Percentiles rank a stretch among this genome's conserved stretches.
These are phyloP conservation scores for Hymenoscyphus linearis DNA, from an alignment of 2,329 filamentous ascomycete genomes.

Conservation along the genomic window DNA sequence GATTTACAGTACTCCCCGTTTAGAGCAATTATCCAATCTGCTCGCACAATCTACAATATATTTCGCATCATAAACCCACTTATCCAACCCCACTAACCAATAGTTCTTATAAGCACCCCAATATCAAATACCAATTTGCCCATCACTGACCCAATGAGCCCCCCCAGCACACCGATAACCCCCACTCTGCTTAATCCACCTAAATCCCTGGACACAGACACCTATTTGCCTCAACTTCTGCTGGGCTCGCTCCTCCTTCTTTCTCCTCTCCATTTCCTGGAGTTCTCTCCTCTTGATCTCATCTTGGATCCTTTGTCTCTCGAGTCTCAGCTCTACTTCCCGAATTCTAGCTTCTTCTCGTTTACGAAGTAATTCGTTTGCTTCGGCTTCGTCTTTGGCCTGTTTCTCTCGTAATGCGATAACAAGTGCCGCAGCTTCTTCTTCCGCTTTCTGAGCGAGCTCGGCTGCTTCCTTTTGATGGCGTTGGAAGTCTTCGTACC, in stretches of 20 bases:
- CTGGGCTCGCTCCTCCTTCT: constrained; percentile 38
- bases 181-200: constrained; percentile 53
- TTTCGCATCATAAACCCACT: neutral
- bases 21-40: no score
- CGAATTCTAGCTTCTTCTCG: constrained; percentile 28
- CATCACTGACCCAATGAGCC: constrained; percentile 47
- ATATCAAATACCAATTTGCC: constrained; percentile 23
- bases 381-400: constrained; percentile 17
- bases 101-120: neutral
- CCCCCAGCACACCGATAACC: constrained; percentile 63
- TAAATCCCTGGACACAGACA: constrained; percentile 49
- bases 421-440: constrained; percentile 10
- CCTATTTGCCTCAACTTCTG: constrained; percentile 49
- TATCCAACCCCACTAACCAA: neutral
- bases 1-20: no score
- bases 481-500: constrained; percentile 15
- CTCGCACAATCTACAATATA: no score
- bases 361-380: constrained; percentile 16
- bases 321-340: constrained; percentile 29
- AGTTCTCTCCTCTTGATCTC: constrained; percentile 35
- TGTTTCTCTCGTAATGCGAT: constrained; percentile 2
- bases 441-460: constrained; percentile 11
- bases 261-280: constrained; percentile 36
- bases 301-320: constrained; percentile 25
- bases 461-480: constrained; percentile 21